Evolutionary conservation across 495 filamentous ascomycete genomes (phyloP), one percentile per base, ranked within the genome.

Genomic region (Penicillium pancosmium): DNA sequence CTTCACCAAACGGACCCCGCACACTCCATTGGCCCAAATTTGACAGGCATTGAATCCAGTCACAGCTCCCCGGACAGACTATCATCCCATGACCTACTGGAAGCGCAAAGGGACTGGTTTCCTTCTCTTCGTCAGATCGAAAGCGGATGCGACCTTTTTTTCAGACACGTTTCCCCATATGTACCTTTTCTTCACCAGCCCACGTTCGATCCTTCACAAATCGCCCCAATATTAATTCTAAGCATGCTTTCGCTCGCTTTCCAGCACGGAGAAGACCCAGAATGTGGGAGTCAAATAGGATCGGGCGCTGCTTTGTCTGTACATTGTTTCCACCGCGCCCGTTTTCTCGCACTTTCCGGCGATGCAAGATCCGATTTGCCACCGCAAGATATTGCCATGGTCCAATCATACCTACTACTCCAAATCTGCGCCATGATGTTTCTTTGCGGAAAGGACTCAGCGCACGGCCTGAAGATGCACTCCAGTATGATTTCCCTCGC

Each of bases 361-460:
- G 63, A 72, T 13, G 38, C n/a, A 33, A 48, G 27, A 13, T 18
- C 55, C 0, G 59, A 56, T 36, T 49, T 50, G 46, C 16, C 51
- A 33, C 34, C 54, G 3, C 35, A 65, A 6, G 63, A 62, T 8
- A 50, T 69, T 18, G 36, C 59, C 16, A 57, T 64, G 1, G 62
- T 76, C 9, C 73, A 76, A 49, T 62, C 68, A 34, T 73, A 70
- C 48, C 35, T 72, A 44, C 56, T 76, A 1, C 69, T 74, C 3
- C 68, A 76, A 53, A 69, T 73, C 8, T 73, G 62, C 46, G 66
- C 69, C 8, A 73, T 73, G 69, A 71, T 75, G 71, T 75, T 74
- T 38, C 66, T 75, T 27, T 74, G 69, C 52, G 68, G 72, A 2
- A 41, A 59, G 0, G 55, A 65, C 43, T 75, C 73, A 15, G 51